Conservation (phyloP, 2,329 filamentous ascomycete genomes). For the Neospermospora avenae region DNA sequence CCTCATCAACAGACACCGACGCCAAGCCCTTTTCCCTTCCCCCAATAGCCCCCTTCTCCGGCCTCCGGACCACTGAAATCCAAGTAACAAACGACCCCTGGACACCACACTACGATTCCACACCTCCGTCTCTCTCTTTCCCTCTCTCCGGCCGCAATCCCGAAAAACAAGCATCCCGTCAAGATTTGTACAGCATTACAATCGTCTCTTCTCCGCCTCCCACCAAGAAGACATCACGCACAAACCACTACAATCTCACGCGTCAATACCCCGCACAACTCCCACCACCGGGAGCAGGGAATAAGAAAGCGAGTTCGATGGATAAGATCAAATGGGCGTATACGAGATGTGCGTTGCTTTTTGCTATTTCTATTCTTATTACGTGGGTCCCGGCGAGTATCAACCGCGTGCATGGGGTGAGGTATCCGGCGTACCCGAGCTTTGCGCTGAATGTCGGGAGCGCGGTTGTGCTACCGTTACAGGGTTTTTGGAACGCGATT, state of each 20-base stretch:
- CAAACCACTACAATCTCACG: neutral
- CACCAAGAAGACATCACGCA: neutral
- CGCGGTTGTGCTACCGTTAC: slow-evolving; percentile 71
- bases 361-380: slow-evolving; percentile 67
- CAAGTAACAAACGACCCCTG: slow-evolving; percentile 18
- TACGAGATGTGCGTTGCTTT: slow-evolving; percentile 65
- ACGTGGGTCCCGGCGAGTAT: slow-evolving; percentile 74
- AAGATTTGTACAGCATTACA: slow-evolving; percentile 6
- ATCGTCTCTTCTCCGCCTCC: slow-evolving; percentile 1
- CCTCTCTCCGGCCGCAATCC: neutral
- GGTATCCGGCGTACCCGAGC: slow-evolving; percentile 48
- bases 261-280: neutral
- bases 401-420: slow-evolving; percentile 70
- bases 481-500: slow-evolving; percentile 79
- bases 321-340: slow-evolving; percentile 67
- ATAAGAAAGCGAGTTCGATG: slow-evolving; percentile 26
- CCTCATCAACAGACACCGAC: neutral
- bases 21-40: neutral
- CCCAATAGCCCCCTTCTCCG: slow-evolving; percentile 6
- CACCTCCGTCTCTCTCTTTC: neutral
- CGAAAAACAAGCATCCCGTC: neutral
- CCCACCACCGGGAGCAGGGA: neutral
- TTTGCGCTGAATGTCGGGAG: slow-evolving; percentile 66
- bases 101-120: neutral
- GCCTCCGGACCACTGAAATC: slow-evolving; percentile 27